Conservation (phyloP, 2,329 filamentous ascomycete genomes). For the Talaromyces atroroseus region DNA sequence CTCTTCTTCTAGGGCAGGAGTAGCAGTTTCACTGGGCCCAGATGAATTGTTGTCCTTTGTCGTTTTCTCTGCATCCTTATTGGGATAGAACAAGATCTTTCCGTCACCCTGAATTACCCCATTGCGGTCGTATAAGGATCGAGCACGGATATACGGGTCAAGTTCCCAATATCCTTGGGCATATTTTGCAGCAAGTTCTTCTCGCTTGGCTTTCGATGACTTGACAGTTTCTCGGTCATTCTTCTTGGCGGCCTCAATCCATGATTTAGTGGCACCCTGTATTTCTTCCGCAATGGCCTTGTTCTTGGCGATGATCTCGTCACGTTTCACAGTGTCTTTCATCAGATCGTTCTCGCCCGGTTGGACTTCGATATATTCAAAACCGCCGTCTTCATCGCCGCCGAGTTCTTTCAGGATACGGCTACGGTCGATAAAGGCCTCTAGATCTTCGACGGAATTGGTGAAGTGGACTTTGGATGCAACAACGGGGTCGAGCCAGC, state of each 20-base stretch:
- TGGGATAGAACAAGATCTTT: slow-evolving; percentile 64
- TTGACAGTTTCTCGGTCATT: slow-evolving; percentile 42
- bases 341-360: slow-evolving; percentile 71
- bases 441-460: slow-evolving; percentile 71
- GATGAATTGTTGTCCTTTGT: not conserved
- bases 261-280: slow-evolving; percentile 67
- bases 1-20: not conserved
- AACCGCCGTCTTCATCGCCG: slow-evolving; percentile 78
- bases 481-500: slow-evolving; percentile 96
- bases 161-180: slow-evolving; percentile 78
- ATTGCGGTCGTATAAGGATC: slow-evolving; percentile 76
- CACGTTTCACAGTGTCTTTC: slow-evolving; percentile 59
- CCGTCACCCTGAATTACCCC: slow-evolving; percentile 66
- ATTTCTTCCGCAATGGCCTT: slow-evolving; percentile 64
- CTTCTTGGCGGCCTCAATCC: slow-evolving; percentile 57
- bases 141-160: slow-evolving; percentile 79
- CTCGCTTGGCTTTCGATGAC: slow-evolving; percentile 53
- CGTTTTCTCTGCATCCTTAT: not conserved
- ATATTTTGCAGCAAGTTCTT: slow-evolving; percentile 58
- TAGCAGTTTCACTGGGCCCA: not conserved
- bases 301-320: slow-evolving; percentile 60
- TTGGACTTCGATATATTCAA: slow-evolving; percentile 72
- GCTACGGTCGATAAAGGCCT: slow-evolving; percentile 64
- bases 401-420: slow-evolving; percentile 79
- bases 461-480: slow-evolving; percentile 92